Evolutionary conservation across 2,329 filamentous ascomycete genomes (phyloP), one percentile per base, ranked within the genome.

Genomic region (Pseudopyrenochaeta lycopersici): DNA sequence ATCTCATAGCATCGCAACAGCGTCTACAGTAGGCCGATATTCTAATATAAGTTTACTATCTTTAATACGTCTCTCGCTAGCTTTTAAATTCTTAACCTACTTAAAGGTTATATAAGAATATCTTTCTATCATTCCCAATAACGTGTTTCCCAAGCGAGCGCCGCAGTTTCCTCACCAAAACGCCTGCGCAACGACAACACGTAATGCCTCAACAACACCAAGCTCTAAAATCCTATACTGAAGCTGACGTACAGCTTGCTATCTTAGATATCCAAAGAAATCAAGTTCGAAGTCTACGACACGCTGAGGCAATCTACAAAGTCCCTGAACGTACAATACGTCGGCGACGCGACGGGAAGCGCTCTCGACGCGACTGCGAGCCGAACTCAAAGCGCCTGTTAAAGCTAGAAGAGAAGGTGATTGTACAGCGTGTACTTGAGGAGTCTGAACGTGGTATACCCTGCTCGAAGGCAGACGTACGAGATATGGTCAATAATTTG

Each of bases 361-460:
- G 29, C 40, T 4, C n/a, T 27, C 54, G 49, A 58, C 56, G 54
- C 51, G 51, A 63, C 29, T 54, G 50, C 40, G 41, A 57, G 46
- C 45, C 57, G 10, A 60, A 63, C 21, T 52, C 30, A 52, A 62
- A 57, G 39, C 44, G 38, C 35, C 48, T 62, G 2, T 54, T 30
- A 14, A 49, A 60, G 50, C 41, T 54, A 54, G 53, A 62, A 57
- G 56, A 62, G 54, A 53, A 58, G 50, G 54, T 36, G 27, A 56
- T 62, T 44, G 38, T 58, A 4, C 7, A 49, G 20, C 43, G 38
- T 49, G 45, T 62, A 46, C 56, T 62, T 51, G 40, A 62, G n/a
- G n/a, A n/a, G n/a, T 2, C 17, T 40, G 29, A 27, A 20, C 42
- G 49, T 29, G 42, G 48, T 15, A 14, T 45, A 27, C 21, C 48